These are phyloP conservation scores for Rhynchospora pubera DNA, from an alignment of 176 grass and related monocot species.

Conservation along the genomic window DNA sequence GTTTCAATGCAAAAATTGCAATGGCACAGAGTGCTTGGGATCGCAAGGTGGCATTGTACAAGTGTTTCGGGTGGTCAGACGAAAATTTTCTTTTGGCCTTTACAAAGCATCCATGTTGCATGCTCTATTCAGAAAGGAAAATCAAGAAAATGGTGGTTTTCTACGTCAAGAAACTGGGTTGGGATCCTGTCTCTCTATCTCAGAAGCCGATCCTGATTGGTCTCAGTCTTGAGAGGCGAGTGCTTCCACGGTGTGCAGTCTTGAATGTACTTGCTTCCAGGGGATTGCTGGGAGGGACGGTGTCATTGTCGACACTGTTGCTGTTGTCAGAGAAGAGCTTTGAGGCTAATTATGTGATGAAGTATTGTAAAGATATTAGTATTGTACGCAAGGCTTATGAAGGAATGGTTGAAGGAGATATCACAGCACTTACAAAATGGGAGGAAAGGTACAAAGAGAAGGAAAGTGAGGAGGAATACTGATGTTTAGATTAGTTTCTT, in stretches of 20 bases:
- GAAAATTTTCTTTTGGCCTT: constrained; percentile 39
- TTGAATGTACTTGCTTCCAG: constrained; percentile 29
- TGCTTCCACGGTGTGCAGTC: constrained; percentile 34
- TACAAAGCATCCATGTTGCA: constrained; percentile 37
- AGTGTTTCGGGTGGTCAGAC: constrained; percentile 50
- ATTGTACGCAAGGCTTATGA: too few relatives aligned
- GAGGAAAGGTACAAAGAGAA: too few relatives aligned
- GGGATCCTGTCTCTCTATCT: constrained; percentile 17
- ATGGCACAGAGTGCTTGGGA: constrained; percentile 22
- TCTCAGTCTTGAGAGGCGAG: constrained; percentile 45
- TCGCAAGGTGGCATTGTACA: constrained; percentile 28
- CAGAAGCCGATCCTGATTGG: constrained; percentile 18
- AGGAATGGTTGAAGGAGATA: too few relatives aligned
- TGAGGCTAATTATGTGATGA: constrained; percentile 23
- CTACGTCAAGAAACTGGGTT: constrained; percentile 27
- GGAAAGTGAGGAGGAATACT: too few relatives aligned
- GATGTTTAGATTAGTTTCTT: too few relatives aligned
- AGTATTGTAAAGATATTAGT: neutral
- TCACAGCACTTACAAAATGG: too few relatives aligned
- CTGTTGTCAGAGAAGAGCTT: constrained; percentile 26
- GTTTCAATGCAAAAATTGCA: constrained; percentile 23
- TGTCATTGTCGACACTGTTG: neutral
- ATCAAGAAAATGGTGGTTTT: constrained; percentile 29
- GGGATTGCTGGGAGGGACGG: constrained; percentile 3
- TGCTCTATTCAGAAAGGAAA: constrained; percentile 39